These are phyloP conservation scores for Samsoniella hepiali DNA, from an alignment of 2,329 filamentous ascomycete genomes.

Conservation along the genomic window DNA sequence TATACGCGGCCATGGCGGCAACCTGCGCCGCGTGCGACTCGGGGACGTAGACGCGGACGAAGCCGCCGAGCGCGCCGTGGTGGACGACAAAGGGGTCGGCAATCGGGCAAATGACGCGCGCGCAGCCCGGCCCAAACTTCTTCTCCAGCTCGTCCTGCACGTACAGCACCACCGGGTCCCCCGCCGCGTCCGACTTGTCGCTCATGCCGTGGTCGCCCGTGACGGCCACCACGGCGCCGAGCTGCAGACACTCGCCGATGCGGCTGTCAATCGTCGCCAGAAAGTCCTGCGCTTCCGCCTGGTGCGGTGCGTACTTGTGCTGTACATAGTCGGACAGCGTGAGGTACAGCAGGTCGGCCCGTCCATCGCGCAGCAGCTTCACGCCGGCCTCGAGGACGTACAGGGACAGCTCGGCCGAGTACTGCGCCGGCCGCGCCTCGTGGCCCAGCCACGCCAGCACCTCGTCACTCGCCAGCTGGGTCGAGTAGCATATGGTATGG, in stretches of 20 bases:
- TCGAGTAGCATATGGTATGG: conserved; percentile 38
- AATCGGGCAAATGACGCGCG: conserved; percentile 42
- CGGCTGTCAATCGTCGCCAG: conserved; percentile 33
- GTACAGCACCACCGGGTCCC: conserved; percentile 38
- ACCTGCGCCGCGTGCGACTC: conserved; percentile 21
- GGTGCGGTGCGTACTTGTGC: conserved; percentile 39
- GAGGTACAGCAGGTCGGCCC: conserved; percentile 40
- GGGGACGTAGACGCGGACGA: conserved; percentile 39
- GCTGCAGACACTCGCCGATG: conserved; percentile 30
- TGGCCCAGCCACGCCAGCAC: conserved; percentile 37
- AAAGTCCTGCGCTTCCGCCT: conserved; percentile 36
- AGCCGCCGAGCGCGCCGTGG: conserved; percentile 41
- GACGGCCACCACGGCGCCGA: conserved; percentile 37
- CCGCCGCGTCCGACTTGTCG: conserved; percentile 33
- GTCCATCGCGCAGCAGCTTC: conserved; percentile 37
- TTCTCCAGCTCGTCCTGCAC: conserved; percentile 36
- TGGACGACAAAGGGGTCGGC: conserved; percentile 42
- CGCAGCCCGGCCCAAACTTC: conserved; percentile 29
- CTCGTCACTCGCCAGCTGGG: conserved; percentile 34
- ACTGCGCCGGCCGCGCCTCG: conserved; percentile 35
- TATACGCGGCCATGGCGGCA: conserved; percentile 28
- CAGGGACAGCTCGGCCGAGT: conserved; percentile 42
- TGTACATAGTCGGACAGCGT: conserved; percentile 45
- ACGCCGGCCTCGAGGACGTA: conserved; percentile 43
- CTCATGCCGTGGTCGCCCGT: conserved; percentile 45